phyloP scores from a whole-genome alignment of 2,329 filamentous ascomycete species.

The Cytospora piceae region DNA sequence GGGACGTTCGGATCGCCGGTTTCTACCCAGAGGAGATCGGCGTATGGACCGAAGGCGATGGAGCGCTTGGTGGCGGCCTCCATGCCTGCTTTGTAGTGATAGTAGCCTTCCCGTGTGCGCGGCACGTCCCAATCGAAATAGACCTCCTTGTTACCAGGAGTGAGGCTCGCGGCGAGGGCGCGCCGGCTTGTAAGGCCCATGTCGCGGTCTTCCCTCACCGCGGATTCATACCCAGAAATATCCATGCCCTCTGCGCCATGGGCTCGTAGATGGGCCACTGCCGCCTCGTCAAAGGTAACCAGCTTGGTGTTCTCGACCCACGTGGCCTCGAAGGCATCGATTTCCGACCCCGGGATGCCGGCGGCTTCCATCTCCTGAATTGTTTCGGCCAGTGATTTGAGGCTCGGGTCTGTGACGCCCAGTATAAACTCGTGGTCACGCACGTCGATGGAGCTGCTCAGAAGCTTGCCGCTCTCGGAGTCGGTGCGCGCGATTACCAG shows the following conservation, averaged over 20 bases:
- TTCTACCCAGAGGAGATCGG: conserved; percentile 96
- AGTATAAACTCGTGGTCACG: conserved; percentile 97
- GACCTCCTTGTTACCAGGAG: conserved; percentile 59
- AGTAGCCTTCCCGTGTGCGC: conserved; percentile 90
- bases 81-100: conserved; percentile 87
- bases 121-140: conserved; percentile 91
- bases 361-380: conserved; percentile 86
- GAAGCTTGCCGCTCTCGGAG: conserved; percentile 87
- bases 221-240: conserved; percentile 68
- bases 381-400: conserved; percentile 82
- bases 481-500: conserved; percentile 94
- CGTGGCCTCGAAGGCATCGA: conserved; percentile 81
- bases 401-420: conserved; percentile 74
- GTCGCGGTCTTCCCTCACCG: conserved; percentile 67
- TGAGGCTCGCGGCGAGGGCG: conserved; percentile 68
- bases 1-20: conserved; percentile 85
- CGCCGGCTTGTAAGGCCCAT: conserved; percentile 80
- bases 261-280: conserved; percentile 71
- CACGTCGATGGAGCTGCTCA: conserved; percentile 89
- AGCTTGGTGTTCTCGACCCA: conserved; percentile 89
- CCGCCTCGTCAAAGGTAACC: conserved; percentile 90
- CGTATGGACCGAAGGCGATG: conserved; percentile 87
- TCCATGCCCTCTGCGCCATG: conserved; percentile 66
- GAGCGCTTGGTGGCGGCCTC: conserved; percentile 89
- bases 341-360: conserved; percentile 77